Evolutionary conservation across 176 grass and related monocot genomes (phyloP).

Genomic region (Juncus effusus): DNA sequence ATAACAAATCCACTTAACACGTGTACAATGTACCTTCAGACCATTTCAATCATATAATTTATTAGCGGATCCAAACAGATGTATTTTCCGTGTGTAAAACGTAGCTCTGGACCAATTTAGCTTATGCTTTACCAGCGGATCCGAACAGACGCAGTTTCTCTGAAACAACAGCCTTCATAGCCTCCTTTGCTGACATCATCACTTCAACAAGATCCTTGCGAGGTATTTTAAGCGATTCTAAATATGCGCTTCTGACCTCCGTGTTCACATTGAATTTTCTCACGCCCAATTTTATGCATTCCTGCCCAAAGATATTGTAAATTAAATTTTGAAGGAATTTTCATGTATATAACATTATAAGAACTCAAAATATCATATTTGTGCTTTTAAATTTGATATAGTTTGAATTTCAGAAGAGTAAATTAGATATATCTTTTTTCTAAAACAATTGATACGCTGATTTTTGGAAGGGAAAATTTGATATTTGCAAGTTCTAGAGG

Average conservation of each 20-base stretch:
- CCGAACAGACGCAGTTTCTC: slow-evolving; percentile 84
- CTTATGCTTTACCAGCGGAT: slow-evolving; percentile 80
- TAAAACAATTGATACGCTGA: too few relatives aligned
- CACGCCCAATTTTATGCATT: slow-evolving; percentile 82
- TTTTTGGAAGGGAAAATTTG: too few relatives aligned
- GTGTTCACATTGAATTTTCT: slow-evolving; percentile 98
- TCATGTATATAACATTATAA: too few relatives aligned
- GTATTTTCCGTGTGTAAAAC: slow-evolving; percentile 49
- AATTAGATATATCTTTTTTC: too few relatives aligned
- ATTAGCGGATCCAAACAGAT: slow-evolving; percentile 72
- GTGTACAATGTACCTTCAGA: background rate
- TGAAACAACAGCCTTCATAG: slow-evolving; percentile 76
- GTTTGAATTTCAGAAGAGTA: too few relatives aligned
- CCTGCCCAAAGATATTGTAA: slow-evolving; percentile 35
- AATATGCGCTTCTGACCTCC: slow-evolving; percentile 75
- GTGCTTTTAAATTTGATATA: too few relatives aligned
- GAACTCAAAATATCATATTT: too few relatives aligned
- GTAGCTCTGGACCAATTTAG: background rate
- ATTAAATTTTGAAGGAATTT: slow-evolving; percentile 6
- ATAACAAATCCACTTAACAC: too few relatives aligned
- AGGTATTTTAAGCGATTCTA: slow-evolving; percentile 66
- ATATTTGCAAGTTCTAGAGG: too few relatives aligned
- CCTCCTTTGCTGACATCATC: slow-evolving; percentile 70
- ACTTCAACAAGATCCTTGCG: slow-evolving; percentile 77
- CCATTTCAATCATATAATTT: slow-evolving; percentile 50